These are phyloP conservation scores for Tetrastigma voinierianum DNA, from an alignment of 164 flowering plant genomes.

Conservation along the genomic window DNA sequence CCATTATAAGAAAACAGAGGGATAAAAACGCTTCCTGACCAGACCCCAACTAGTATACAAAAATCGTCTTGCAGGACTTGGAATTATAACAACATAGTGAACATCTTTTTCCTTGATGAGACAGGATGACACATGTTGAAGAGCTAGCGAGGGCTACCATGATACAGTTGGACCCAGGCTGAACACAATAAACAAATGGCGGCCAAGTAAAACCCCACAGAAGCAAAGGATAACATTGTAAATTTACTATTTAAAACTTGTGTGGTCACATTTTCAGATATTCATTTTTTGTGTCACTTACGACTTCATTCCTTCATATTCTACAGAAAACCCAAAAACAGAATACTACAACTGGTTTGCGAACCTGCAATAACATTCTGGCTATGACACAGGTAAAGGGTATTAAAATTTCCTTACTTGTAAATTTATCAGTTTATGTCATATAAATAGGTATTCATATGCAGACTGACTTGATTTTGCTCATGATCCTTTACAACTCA, in stretches of 20 bases:
- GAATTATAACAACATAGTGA: no score
- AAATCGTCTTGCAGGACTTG: no score
- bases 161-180: slow-evolving; percentile 80
- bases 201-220: slow-evolving; percentile 80
- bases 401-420: not conserved
- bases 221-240: slow-evolving; percentile 70
- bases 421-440: not conserved
- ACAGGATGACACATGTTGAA: slow-evolving; percentile 78
- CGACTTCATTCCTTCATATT: slow-evolving; percentile 3
- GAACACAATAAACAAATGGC: slow-evolving; percentile 83
- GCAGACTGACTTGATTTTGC: slow-evolving; percentile 1
- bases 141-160: slow-evolving; percentile 74
- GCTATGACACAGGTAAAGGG: slow-evolving; percentile 81
- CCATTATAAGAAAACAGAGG: no score
- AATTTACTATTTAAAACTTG: slow-evolving; percentile 27
- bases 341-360: slow-evolving; percentile 76
- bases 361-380: slow-evolving; percentile 89
- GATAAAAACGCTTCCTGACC: no score
- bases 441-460: not conserved
- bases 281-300: not conserved
- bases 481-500: slow-evolving; percentile 16
- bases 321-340: slow-evolving; percentile 77
- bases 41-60: no score
- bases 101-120: not conserved
- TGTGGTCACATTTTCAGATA: not conserved